Evolutionary conservation across 805 yeast genomes (phyloP).

Genomic region (Nakazawaea sp.): DNA sequence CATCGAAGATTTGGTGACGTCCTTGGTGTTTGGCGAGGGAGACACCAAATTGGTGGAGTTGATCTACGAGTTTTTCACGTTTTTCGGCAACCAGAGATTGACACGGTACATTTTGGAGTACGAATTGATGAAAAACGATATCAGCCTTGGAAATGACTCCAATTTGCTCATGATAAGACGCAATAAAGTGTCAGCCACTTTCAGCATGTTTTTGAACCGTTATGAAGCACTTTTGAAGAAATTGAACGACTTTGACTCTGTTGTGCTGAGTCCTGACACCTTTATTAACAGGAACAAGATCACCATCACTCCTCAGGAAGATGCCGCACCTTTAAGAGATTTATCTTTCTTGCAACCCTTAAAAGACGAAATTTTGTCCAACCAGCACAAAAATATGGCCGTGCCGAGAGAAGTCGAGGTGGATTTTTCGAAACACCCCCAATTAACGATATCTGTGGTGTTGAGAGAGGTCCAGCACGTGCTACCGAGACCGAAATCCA

Average conservation of each 20-base stretch:
- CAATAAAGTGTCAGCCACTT: slow-evolving; percentile 2
- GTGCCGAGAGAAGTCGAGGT: slow-evolving; percentile 14
- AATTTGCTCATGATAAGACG: slow-evolving; percentile 8
- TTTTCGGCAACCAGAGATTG: slow-evolving; percentile 40
- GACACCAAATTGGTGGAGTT: slow-evolving; percentile 49
- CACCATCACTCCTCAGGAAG: neutral
- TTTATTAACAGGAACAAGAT: slow-evolving; percentile 6
- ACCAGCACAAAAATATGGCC: slow-evolving; percentile 15
- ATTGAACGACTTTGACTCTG: slow-evolving; percentile 3
- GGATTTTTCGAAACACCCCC: slow-evolving; percentile 4
- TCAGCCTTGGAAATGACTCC: slow-evolving; percentile 11
- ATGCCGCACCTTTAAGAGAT: slow-evolving; percentile 4
- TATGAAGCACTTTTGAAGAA: slow-evolving; percentile 5
- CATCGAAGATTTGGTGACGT: slow-evolving; percentile 57
- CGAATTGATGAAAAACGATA: slow-evolving; percentile 37
- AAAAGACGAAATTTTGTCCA: slow-evolving; percentile 23
- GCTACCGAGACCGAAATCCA: slow-evolving; percentile 34
- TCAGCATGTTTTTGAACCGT: neutral
- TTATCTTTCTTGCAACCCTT: slow-evolving; percentile 27
- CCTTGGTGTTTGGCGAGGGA: slow-evolving; percentile 61
- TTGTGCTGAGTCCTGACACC: neutral
- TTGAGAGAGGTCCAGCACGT: slow-evolving; percentile 16
- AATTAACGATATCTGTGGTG: slow-evolving; percentile 12
- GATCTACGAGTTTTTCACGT: slow-evolving; percentile 42
- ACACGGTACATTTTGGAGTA: slow-evolving; percentile 56